Evolutionary conservation across 768 basidiomycete species (phyloP), one percentile per base, ranked within the genome.

Genomic region (Leucosporidium scottii): DNA sequence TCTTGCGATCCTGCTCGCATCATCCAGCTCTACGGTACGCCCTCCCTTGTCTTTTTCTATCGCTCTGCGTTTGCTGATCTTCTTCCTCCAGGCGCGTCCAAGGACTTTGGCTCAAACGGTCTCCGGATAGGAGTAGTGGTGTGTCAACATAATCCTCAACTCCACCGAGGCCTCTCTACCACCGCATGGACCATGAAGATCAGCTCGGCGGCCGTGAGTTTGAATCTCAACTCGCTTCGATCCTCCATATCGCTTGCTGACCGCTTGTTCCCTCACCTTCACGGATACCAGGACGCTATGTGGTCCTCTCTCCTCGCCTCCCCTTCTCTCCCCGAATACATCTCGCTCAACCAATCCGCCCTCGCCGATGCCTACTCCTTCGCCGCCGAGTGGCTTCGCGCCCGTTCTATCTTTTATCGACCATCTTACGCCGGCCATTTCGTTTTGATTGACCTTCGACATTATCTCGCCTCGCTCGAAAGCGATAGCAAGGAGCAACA

Each of bases 301-400:
- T 76, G 71, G 69, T 65, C 74, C 4, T 48, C 53, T 8, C 65
- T 76, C 23, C 60, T 76, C 2, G 66, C 67, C 53, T 70, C 73
- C 62, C 59, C 64, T 0, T 55, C 64, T 27, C 68, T 75, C n/a
- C 60, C 64, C 6, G 21, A 49, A 27, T 76, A 72, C 68, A 61
- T 75, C 58, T 21, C 55, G 8, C 61, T 74, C 51, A 71, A 75
- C 64, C 65, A 53, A 21, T 17, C 61, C 5, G 65, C 67, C 47
- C 65, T 75, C 36, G 27, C 61, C 0, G 27, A 48, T 18, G 69
- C 75, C 3, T 70, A 74, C 61, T 18, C 44, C 30, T 60, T 44
- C 60, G 66, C 73, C 20, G 54, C 59, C 48, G 21, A 30, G 1
- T 75, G 67, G 58, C 71, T 76, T 34, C 58, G 59, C 23, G 17